A percentile compares a stretch with the other conserved stretches of the same genome.
phyloP scores from a whole-genome alignment of 805 yeast species.

The Yarrowia sp. region DNA sequence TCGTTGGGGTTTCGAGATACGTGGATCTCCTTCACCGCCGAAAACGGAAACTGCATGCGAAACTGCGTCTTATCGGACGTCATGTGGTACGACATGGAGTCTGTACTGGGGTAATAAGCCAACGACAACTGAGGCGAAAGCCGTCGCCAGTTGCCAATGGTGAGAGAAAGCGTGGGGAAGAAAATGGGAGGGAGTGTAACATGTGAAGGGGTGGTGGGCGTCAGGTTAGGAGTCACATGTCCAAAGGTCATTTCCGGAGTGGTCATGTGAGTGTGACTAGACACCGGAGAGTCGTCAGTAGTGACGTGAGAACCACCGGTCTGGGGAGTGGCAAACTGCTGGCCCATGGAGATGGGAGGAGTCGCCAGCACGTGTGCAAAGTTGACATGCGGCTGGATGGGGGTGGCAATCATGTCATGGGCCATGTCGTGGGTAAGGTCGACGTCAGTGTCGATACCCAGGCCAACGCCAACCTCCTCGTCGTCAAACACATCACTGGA shows the following conservation, averaged over 20 bases:
- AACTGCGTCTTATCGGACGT: neutral
- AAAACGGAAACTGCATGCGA: constrained; percentile 21
- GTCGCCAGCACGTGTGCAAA: neutral
- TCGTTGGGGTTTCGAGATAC: neutral
- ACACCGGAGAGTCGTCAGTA: neutral
- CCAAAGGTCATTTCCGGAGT: neutral
- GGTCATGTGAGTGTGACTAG: neutral
- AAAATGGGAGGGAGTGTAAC: neutral
- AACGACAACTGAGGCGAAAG: constrained; percentile 1
- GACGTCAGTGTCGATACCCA: neutral
- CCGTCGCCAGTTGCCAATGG: constrained; percentile 15
- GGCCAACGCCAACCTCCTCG: neutral
- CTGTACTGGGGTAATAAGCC: constrained; percentile 13
- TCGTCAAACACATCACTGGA: neutral
- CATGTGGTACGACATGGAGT: constrained; percentile 14
- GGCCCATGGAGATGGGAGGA: neutral
- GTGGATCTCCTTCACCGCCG: neutral
- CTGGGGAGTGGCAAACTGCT: neutral
- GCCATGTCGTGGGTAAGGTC: neutral
- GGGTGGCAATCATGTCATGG: neutral
- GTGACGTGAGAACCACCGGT: neutral
- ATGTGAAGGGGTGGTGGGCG: neutral
- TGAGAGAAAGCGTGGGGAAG: constrained; percentile 4
- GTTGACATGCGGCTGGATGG: neutral
- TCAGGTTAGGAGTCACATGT: neutral